Evolutionary conservation across 2,329 filamentous ascomycete species (phyloP).

Genomic region (Diaporthe amygdali): DNA sequence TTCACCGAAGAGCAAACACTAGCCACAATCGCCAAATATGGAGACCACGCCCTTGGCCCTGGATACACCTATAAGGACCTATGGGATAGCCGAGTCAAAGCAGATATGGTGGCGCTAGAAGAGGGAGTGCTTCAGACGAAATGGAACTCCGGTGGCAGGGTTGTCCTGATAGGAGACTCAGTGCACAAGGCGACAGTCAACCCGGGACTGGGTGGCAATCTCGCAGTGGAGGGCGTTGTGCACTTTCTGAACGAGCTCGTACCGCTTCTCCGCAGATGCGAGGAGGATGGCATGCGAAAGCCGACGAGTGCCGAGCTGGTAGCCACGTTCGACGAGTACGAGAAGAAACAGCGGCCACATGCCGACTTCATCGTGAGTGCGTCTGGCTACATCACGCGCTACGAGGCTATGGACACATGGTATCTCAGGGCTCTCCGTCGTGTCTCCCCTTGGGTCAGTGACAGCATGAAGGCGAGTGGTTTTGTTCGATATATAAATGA

Average conservation of each 20-base stretch:
- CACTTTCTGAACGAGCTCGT: conserved; percentile 28
- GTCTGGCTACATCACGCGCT: conserved; percentile 31
- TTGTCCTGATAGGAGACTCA: conserved; percentile 26
- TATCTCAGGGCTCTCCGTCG: conserved; percentile 16
- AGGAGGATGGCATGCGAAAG: background rate
- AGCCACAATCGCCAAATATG: conserved; percentile 21
- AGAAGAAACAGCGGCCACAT: conserved; percentile 29
- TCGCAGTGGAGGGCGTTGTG: conserved; percentile 25
- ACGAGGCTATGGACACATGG: conserved; percentile 33
- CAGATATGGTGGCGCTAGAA: conserved; percentile 26
- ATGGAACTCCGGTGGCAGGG: conserved; percentile 28
- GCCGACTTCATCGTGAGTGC: conserved; percentile 25
- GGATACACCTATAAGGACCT: conserved; percentile 30
- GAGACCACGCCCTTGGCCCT: conserved; percentile 25
- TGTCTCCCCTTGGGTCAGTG: conserved; percentile 21
- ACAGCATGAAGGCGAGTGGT: conserved; percentile 9
- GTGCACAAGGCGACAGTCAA: conserved; percentile 28
- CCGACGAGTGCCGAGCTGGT: conserved; percentile 24
- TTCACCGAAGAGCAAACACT: conserved; percentile 25
- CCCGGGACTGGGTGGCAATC: conserved; percentile 27
- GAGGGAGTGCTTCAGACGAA: conserved; percentile 25
- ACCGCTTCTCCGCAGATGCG: conserved; percentile 22
- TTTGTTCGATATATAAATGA: conserved; percentile 3
- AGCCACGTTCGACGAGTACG: conserved; percentile 27
- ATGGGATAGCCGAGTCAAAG: conserved; percentile 23